These are phyloP conservation scores for Naganishia antarctica DNA, from an alignment of 768 basidiomycete genomes.

Conservation along the genomic window DNA sequence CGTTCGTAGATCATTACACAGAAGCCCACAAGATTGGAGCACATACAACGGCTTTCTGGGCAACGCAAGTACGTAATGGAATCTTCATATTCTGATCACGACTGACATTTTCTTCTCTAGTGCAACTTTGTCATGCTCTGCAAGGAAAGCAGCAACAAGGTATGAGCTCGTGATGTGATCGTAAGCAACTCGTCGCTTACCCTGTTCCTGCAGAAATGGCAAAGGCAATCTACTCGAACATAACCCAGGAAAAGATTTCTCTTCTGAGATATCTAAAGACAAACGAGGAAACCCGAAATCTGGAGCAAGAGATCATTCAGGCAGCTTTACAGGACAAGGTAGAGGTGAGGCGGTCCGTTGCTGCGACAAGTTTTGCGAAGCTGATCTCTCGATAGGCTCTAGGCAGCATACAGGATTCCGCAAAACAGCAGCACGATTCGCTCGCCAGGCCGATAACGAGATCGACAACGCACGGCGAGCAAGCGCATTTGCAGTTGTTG, in stretches of 20 bases:
- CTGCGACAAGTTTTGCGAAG: background rate
- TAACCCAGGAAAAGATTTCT: constrained; percentile 37
- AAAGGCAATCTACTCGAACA: constrained; percentile 33
- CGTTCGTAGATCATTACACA: constrained; percentile 37
- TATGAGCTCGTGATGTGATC: constrained; percentile 19
- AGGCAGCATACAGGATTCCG: background rate
- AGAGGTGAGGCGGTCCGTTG: background rate
- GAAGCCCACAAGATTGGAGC: constrained; percentile 47
- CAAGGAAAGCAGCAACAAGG: constrained; percentile 33
- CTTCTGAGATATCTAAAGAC: constrained; percentile 15
- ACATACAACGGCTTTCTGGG: constrained; percentile 43
- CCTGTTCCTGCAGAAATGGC: constrained; percentile 32
- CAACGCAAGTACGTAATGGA: constrained; percentile 37
- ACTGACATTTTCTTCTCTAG: constrained; percentile 23
- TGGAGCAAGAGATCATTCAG: background rate
- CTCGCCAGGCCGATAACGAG: background rate
- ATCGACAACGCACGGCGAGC: background rate
- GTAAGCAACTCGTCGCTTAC: background rate
- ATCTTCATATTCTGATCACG: background rate
- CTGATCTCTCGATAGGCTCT: background rate
- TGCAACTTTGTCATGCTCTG: constrained; percentile 41
- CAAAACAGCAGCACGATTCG: constrained; percentile 3
- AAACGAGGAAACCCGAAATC: background rate
- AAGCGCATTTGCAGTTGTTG: background rate
- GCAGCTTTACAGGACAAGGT: background rate